Evolutionary conservation across 176 grass and related monocot species (phyloP), one percentile per base, ranked within the genome.

Genomic region (Triticum aestivum): DNA sequence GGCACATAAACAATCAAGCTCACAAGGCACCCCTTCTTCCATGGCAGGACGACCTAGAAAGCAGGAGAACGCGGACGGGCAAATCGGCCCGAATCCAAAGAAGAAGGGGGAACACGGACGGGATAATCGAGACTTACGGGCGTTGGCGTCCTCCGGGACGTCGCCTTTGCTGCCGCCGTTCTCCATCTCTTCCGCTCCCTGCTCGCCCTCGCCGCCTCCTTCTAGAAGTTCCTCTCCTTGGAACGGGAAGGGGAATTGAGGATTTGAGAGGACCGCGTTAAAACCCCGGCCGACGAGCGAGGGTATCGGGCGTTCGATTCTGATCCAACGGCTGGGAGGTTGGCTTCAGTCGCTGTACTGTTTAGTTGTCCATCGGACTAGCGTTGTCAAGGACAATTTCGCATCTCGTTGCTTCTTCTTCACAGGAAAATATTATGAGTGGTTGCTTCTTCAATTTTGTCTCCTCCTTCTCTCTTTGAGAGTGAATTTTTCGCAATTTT

Each of bases 131-230:
- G 7, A 29, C n/a, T 88, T 93, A 98, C 95, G 95, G 59, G 91
- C 95, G 75, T 97, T 97, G 41, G 92, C 95, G 32, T 94, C 84
- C 80, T 94, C 89, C 5, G 95, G 95, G 49, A 94, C 90, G 30
- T 93, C 92, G 79, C 88, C 82, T 75, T 85, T 64, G 61, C 61
- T 42, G 80, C 82, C 69, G 59, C 84, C 73, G 41, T 87, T 81
- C 58, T 89, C 76, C 81, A 90, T 90, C 11, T 65, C 77, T 61
- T 27, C 3, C 5, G 1, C 81, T 61, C 20, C 35, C 77, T 61
- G 49, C 42, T 18, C 24, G 71, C 71, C 71, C 18, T 59, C 56
- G 56, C 56, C 20, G 71, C 41, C 71, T 74, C 71, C 71, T 74
- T 74, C 71, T 74, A 23, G 41, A 47, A 44, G 71, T 15, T 74